Base-by-base conservation (phyloP, 371 early-diverging fungal species). In the Conidiobolus incongruus region DNA sequence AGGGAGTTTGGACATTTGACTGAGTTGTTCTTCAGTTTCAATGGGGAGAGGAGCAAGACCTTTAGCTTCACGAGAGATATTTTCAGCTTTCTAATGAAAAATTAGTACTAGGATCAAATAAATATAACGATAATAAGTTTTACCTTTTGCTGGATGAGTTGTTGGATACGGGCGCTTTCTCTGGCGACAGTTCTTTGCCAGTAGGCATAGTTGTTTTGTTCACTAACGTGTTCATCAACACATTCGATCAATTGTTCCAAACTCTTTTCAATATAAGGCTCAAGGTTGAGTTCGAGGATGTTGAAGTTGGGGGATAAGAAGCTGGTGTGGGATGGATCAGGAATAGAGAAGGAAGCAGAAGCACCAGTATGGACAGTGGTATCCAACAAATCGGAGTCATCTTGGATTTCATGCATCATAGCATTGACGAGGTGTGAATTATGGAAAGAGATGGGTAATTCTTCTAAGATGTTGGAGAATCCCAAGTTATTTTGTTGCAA, bases 111-210 rank as follows among this genome's bases (percentile, higher is more conserved):
- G n/a, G n/a, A n/a, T 10, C 32, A 6, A n/a, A 8, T 30, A 17
- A 34, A 20, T 22, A 23, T 6, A 28, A n/a, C n/a, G n/a, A 7
- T 0, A 13, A n/a, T 10, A 22, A 11, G 5, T 10, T 10, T 47
- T 63, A 72, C 72, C 58, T 72, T 62, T 55, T 63, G 60, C 34
- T 62, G 47, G 16, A 75, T 54, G 56, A 59, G 69, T 44, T 69
- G 64, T 49, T 77, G 66, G 47, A 75, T 56, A 59, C 68, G 72
- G 51, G 66, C 55, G 61, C 84, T 79, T 58, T 92, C 92, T 59
- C 85, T 80, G 47, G 77, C 79, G 53, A 79, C 69, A 43, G 73
- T 75, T 52, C 88, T 76, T 61, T 86, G 78, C 89, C 91, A 90
- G 62, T 84, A 85, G 50, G 80, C 79, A 61, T 83, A 86, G 59